These are phyloP conservation scores for Gardenia jasminoides DNA, from an alignment of 257 asterid genomes.

Conservation along the genomic window DNA sequence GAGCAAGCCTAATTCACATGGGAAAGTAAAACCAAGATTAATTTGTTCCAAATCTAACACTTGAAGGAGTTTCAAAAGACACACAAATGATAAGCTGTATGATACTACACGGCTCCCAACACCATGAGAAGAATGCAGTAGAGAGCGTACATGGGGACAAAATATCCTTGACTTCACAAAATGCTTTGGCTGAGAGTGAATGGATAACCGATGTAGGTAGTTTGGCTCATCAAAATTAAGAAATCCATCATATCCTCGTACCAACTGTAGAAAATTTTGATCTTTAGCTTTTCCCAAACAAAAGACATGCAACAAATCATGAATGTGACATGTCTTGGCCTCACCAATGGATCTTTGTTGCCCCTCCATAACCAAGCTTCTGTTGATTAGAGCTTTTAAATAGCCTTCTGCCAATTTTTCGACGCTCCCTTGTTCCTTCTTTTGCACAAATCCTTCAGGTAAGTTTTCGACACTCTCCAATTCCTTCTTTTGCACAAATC, in stretches of 20 bases:
- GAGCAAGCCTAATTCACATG: not conserved
- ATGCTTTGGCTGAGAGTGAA: not conserved
- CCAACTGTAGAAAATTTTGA: not conserved
- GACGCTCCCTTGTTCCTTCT: not conserved
- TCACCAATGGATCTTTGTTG: not conserved
- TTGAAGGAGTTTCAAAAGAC: not conserved
- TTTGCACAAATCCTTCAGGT: not conserved
- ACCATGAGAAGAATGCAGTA: not conserved
- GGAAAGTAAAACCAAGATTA: not conserved
- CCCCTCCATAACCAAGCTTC: no score
- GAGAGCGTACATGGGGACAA: not conserved
- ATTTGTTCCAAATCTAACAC: conserved; percentile 1
- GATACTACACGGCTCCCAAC: not conserved
- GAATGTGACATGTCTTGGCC: no score
- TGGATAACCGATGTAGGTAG: not conserved
- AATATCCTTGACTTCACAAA: not conserved
- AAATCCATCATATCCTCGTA: not conserved
- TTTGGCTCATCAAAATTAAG: not conserved
- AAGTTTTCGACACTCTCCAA: no score
- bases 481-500: no score
- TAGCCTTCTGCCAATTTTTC: not conserved
- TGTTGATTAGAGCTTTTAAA: no score
- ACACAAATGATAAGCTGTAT: not conserved
- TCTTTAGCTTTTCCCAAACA: not conserved
- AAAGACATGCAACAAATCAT: not conserved